Evolutionary conservation across 208 protist species (phyloP).

Genomic region (Porcisia hertigi): DNA sequence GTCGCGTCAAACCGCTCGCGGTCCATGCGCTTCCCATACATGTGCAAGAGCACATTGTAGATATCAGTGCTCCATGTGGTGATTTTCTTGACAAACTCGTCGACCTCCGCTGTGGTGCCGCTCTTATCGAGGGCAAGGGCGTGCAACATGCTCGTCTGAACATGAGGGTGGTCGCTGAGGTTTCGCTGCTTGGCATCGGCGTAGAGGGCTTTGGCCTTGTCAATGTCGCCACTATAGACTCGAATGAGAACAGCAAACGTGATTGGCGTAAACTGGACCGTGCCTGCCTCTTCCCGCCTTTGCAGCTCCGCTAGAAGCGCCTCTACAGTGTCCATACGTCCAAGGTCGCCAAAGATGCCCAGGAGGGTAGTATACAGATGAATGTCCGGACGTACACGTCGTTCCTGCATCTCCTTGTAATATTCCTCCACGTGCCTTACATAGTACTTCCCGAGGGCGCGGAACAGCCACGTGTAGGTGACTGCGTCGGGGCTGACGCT

Average conservation of each 20-base stretch:
- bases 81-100: conserved; percentile 57
- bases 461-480: conserved; percentile 83
- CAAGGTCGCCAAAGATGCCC: conserved; percentile 80
- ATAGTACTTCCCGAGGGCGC: conserved; percentile 83
- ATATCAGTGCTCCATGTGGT: conserved; percentile 70
- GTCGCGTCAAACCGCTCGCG: conserved; percentile 62
- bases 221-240: conserved; percentile 52
- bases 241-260: conserved; percentile 83
- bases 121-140: conserved; percentile 36
- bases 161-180: conserved; percentile 76
- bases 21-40: conserved; percentile 73
- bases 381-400: conserved; percentile 65
- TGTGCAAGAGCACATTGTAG: conserved; percentile 88
- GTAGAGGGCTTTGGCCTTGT: conserved; percentile 52
- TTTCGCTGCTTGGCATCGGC: conserved; percentile 64
- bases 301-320: conserved; percentile 60
- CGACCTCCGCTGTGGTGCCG: conserved; percentile 16
- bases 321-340: conserved; percentile 52
- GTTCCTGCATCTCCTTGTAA: conserved; percentile 64
- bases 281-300: conserved; percentile 73
- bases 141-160: conserved; percentile 85
- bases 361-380: conserved; percentile 83
- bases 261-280: conserved; percentile 71
- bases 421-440: conserved; percentile 74
- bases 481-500: conserved; percentile 60